Evolutionary conservation across 2,329 filamentous ascomycete species (phyloP).

Genomic region (Arthrinium puccinioides): DNA sequence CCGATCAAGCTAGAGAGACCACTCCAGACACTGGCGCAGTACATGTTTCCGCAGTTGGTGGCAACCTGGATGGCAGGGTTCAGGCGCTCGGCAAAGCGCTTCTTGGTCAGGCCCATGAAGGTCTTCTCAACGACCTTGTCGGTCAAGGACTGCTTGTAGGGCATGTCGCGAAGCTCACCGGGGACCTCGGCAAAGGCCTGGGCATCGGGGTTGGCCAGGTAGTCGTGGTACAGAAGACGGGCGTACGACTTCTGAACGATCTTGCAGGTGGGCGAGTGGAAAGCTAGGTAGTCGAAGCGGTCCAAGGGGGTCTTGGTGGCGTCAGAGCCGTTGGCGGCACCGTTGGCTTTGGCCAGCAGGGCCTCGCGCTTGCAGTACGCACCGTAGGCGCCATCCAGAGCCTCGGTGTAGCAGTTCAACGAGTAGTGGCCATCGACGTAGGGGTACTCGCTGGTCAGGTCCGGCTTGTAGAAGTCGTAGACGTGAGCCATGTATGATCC

Average conservation of each 20-base stretch:
- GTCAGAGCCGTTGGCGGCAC: conserved; percentile 40
- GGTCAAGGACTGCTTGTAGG: conserved; percentile 70
- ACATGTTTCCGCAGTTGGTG: conserved; percentile 67
- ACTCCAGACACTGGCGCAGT: conserved; percentile 66
- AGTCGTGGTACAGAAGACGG: conserved; percentile 81
- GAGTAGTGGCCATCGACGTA: conserved; percentile 82
- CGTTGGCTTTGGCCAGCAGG: conserved; percentile 38
- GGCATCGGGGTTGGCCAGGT: conserved; percentile 61
- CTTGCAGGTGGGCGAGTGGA: conserved; percentile 85
- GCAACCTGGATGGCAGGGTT: conserved; percentile 66
- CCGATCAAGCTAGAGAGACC: conserved; percentile 65
- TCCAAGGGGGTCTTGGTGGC: conserved; percentile 58
- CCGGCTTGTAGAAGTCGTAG: conserved; percentile 89
- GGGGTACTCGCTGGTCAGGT: conserved; percentile 80
- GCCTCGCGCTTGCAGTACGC: conserved; percentile 71
- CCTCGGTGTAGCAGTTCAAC: conserved; percentile 72
- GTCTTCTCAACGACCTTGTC: conserved; percentile 84
- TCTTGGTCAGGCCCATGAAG: conserved; percentile 79
- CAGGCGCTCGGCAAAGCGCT: conserved; percentile 74
- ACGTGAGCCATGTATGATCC: conserved; percentile 76
- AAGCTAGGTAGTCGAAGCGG: conserved; percentile 76
- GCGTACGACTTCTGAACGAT: conserved; percentile 79
- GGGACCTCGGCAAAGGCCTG: conserved; percentile 67
- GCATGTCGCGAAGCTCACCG: conserved; percentile 68
- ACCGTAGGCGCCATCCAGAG: conserved; percentile 74